These are phyloP conservation scores for Pseudonectria foliicola DNA, from an alignment of 2,329 filamentous ascomycete species.

Conservation along the genomic window DNA sequence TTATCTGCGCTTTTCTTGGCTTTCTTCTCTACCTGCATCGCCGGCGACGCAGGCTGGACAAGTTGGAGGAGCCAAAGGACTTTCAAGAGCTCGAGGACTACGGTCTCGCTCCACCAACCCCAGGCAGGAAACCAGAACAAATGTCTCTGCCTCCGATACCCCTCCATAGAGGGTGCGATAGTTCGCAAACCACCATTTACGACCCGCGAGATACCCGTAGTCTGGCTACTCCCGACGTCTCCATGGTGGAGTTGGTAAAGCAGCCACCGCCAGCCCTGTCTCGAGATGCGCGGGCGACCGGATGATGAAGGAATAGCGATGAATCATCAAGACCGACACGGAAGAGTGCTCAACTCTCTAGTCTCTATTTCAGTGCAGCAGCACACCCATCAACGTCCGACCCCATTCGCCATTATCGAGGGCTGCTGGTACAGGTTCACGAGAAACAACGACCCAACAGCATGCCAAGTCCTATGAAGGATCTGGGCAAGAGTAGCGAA, in stretches of 20 bases:
- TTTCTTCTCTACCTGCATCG: constrained; percentile 16
- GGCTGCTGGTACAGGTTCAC: too few species aligned
- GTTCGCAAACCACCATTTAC: neutral
- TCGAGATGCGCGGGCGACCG: constrained; percentile 14
- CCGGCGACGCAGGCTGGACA: constrained; percentile 12
- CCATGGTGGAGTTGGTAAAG: constrained; percentile 16
- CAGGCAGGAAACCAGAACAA: constrained; percentile 8
- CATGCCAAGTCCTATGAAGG: too few species aligned
- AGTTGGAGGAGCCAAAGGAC: constrained; percentile 16
- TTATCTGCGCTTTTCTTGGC: constrained; percentile 8
- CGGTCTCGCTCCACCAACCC: constrained; percentile 7
- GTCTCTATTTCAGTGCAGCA: too few species aligned
- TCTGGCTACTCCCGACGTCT: constrained; percentile 12
- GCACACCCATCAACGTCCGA: too few species aligned
- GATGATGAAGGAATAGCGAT: constrained; percentile 1
- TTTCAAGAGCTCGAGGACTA: constrained; percentile 22
- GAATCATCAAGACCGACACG: too few species aligned
- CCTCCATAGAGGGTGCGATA: constrained; percentile 7
- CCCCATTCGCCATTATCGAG: too few species aligned
- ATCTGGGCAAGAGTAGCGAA: too few species aligned
- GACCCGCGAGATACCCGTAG: neutral
- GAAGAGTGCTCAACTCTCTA: too few species aligned
- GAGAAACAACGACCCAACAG: too few species aligned
- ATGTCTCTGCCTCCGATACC: constrained; percentile 11
- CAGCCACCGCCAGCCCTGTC: constrained; percentile 16